Evolutionary conservation across 2,329 filamentous ascomycete genomes (phyloP).

Genomic region (Penicillium sp.): DNA sequence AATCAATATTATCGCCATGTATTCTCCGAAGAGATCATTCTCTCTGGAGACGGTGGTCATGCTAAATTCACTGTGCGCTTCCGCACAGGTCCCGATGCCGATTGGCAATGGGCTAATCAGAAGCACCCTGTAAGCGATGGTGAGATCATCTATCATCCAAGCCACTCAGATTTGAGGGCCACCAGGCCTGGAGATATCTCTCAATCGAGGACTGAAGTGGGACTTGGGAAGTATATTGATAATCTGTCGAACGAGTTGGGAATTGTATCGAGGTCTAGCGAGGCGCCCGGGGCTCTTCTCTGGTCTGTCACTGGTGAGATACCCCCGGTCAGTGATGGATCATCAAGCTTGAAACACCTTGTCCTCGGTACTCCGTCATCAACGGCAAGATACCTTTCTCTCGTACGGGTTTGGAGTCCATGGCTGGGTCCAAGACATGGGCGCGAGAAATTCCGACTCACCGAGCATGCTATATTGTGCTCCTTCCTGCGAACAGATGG

Average conservation of each 20-base stretch:
- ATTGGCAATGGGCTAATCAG: slow-evolving; percentile 50
- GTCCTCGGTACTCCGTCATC: slow-evolving; percentile 66
- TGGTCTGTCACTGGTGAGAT: slow-evolving; percentile 60
- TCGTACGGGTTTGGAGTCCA: slow-evolving; percentile 76
- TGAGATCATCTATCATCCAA: slow-evolving; percentile 42
- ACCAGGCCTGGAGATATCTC: slow-evolving; percentile 6
- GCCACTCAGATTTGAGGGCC: slow-evolving; percentile 10
- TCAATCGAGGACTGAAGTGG: slow-evolving; percentile 13
- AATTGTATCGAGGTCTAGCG: slow-evolving; percentile 38
- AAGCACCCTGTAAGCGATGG: slow-evolving; percentile 42
- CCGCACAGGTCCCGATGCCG: slow-evolving; percentile 34
- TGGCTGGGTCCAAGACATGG: slow-evolving; percentile 93
- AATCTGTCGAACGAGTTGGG: slow-evolving; percentile 35
- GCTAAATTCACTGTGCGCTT: slow-evolving; percentile 48
- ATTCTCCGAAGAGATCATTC: slow-evolving; percentile 32
- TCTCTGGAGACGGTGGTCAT: slow-evolving; percentile 31
- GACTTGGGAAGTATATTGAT: slow-evolving; percentile 36
- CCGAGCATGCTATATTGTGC: slow-evolving; percentile 75
- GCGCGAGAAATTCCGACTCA: slow-evolving; percentile 63
- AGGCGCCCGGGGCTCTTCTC: slow-evolving; percentile 43
- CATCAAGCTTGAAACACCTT: slow-evolving; percentile 59
- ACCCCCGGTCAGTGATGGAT: slow-evolving; percentile 52
- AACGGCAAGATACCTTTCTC: slow-evolving; percentile 73
- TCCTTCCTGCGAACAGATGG: slow-evolving; percentile 75
- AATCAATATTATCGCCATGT: slow-evolving; percentile 36